Conservation (phyloP, 129 eudicot genomes). For the Pittosporum tobira region DNA sequence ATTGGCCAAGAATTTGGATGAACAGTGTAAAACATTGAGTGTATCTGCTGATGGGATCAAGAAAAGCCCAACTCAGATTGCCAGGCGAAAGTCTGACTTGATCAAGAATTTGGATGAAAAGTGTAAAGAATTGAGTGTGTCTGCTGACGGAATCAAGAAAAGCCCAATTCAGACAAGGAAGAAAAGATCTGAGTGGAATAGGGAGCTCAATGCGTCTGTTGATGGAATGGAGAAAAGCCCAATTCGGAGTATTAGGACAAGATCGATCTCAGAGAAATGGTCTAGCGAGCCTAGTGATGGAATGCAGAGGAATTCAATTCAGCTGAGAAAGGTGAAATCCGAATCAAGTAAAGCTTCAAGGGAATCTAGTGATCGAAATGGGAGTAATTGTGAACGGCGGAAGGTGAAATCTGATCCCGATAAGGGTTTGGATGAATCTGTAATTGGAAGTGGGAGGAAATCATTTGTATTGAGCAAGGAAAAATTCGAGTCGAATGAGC, state of each 20-base stretch:
- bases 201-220: constrained; percentile 2
- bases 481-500: constrained; percentile 12
- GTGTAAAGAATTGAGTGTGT: constrained; percentile 7
- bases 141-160: constrained; percentile 7
- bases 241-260: constrained; percentile 3
- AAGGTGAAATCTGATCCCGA: constrained; percentile 18
- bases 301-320: constrained; percentile 19
- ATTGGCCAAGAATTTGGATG: constrained; percentile 16
- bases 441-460: constrained; percentile 8
- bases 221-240: constrained; percentile 13
- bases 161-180: constrained; percentile 18
- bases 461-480: constrained; percentile 14
- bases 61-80: constrained; percentile 18
- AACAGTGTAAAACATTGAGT: constrained; percentile 20
- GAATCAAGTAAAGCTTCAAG: constrained; percentile 5
- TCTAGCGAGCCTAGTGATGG: constrained; percentile 13
- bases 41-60: constrained; percentile 19
- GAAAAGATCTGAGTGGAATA: constrained; percentile 12
- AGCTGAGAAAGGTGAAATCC: constrained; percentile 34
- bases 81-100: constrained; percentile 16
- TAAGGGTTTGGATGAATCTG: constrained; percentile 11
- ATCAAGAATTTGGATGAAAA: neutral
- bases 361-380: constrained; percentile 16
- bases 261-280: neutral
- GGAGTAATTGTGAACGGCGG: constrained; percentile 13